phyloP scores from a whole-genome alignment of 2,329 filamentous ascomycete genomes.

The Onygenales sp. region DNA sequence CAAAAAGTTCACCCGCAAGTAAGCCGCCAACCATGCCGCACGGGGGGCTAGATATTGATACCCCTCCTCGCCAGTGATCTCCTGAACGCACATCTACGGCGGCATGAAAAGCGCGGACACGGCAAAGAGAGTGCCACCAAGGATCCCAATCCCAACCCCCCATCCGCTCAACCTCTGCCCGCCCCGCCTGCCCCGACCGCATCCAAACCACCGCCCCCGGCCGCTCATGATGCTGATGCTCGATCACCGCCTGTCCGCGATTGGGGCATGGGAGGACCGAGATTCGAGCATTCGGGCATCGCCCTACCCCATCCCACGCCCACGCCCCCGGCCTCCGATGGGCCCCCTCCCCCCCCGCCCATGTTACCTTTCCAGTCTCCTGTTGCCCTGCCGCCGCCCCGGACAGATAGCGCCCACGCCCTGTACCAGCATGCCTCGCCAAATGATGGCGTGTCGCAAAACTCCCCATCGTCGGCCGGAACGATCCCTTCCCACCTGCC shows the following conservation, averaged over 20 bases:
- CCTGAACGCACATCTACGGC: slow-evolving; percentile 14
- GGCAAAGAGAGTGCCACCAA: slow-evolving; percentile 3
- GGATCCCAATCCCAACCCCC: neutral
- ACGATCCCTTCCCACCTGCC: slow-evolving; percentile 6
- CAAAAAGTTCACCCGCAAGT: slow-evolving; percentile 15
- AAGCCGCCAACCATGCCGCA: neutral
- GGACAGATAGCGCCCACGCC: slow-evolving; percentile 1
- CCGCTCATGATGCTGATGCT: slow-evolving; percentile 4
- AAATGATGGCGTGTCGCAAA: slow-evolving; percentile 4
- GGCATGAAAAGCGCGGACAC: slow-evolving; percentile 13
- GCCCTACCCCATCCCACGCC: neutral
- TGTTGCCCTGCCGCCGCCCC: slow-evolving; percentile 7
- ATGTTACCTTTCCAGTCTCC: neutral
- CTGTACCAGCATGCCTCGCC: slow-evolving; percentile 2
- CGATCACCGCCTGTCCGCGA: slow-evolving; percentile 2
- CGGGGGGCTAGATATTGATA: neutral
- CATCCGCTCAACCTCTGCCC: neutral
- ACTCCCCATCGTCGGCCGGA: slow-evolving; percentile 2
- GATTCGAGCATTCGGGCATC: neutral
- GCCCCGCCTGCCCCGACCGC: neutral
- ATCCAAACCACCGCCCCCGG: neutral
- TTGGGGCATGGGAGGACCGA: neutral
- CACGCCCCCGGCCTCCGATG: neutral
- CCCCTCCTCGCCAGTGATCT: slow-evolving; percentile 10
- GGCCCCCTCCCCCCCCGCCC: neutral